These are phyloP conservation scores for Kodamaea sp. DNA, from an alignment of 1,139 yeast species.

Conservation along the genomic window DNA sequence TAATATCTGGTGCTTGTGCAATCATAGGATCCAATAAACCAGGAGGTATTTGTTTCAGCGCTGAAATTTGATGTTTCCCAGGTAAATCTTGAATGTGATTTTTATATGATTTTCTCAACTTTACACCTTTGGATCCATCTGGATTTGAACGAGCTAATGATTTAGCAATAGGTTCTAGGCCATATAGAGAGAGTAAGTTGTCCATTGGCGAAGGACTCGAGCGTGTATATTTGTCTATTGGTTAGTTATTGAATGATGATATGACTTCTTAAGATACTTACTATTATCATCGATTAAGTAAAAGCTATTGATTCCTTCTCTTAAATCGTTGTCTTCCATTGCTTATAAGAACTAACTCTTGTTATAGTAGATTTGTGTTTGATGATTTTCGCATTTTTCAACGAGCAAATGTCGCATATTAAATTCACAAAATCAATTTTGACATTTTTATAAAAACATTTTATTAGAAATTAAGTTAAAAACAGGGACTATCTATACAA, in stretches of 20 bases:
- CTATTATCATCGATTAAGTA: constrained; percentile 23
- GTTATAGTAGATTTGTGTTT: not conserved
- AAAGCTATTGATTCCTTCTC: constrained; percentile 17
- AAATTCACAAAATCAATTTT: no score
- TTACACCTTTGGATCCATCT: constrained; percentile 86
- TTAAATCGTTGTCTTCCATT: constrained; percentile 10
- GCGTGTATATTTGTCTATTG: constrained; percentile 35
- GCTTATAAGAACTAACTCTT: no score
- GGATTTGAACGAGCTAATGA: constrained; percentile 86
- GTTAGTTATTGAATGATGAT: constrained; percentile 11
- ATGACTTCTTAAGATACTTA: constrained; percentile 14
- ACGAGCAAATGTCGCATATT: no score
- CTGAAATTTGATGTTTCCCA: constrained; percentile 69
- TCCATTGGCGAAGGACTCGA: constrained; percentile 68
- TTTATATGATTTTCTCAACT: constrained; percentile 88
- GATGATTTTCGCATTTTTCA: not conserved
- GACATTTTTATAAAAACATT: not conserved
- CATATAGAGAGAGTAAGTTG: constrained; percentile 67
- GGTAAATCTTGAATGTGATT: constrained; percentile 85
- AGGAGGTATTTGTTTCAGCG: constrained; percentile 51
- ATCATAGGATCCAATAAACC: constrained; percentile 48
- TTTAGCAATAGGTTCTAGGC: constrained; percentile 61
- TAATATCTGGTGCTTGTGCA: constrained; percentile 37
- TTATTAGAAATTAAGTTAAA: not conserved
- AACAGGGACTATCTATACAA: constrained; percentile 3